These are phyloP conservation scores for Sesbania bispinosa DNA, from an alignment of 306 rosid genomes.

Conservation along the genomic window DNA sequence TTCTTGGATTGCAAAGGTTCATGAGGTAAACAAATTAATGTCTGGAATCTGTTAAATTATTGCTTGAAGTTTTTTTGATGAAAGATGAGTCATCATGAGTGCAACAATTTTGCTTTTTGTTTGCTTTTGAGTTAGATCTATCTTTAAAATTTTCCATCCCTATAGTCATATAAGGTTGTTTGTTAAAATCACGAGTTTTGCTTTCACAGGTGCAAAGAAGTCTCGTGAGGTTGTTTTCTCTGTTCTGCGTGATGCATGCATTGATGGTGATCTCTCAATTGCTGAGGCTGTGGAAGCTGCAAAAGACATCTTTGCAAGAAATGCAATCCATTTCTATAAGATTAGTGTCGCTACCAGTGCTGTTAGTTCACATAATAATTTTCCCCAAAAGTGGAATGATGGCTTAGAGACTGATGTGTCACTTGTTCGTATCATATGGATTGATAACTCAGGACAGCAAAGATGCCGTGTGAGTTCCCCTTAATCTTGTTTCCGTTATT, in stretches of 20 bases:
- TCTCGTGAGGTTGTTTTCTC: slow-evolving; percentile 74
- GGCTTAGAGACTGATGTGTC: slow-evolving; percentile 38
- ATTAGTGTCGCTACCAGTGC: slow-evolving; percentile 21
- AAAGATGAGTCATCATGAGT: slow-evolving; percentile 1
- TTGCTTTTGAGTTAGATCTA: neutral
- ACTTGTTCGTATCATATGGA: slow-evolving; percentile 80
- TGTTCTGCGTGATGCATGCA: slow-evolving; percentile 69
- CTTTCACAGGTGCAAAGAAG: slow-evolving; percentile 70
- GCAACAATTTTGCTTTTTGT: neutral
- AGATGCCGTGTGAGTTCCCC: slow-evolving; percentile 81
- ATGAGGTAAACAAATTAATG: neutral
- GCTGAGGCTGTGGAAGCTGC: slow-evolving; percentile 76
- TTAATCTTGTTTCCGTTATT: neutral
- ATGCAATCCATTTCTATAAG: slow-evolving; percentile 70
- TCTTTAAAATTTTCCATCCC: neutral
- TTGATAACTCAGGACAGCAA: slow-evolving; percentile 83
- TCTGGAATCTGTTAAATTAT: neutral
- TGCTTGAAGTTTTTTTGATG: neutral
- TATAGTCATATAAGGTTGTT: neutral
- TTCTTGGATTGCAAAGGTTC: neutral
- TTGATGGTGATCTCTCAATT: slow-evolving; percentile 75
- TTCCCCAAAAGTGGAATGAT: slow-evolving; percentile 33
- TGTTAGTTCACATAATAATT: slow-evolving; percentile 26
- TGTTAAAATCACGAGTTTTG: neutral
- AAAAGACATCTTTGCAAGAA: slow-evolving; percentile 68